Base-by-base conservation (phyloP, 108 stramenopile species). In the Conticribra guillardii region DNA sequence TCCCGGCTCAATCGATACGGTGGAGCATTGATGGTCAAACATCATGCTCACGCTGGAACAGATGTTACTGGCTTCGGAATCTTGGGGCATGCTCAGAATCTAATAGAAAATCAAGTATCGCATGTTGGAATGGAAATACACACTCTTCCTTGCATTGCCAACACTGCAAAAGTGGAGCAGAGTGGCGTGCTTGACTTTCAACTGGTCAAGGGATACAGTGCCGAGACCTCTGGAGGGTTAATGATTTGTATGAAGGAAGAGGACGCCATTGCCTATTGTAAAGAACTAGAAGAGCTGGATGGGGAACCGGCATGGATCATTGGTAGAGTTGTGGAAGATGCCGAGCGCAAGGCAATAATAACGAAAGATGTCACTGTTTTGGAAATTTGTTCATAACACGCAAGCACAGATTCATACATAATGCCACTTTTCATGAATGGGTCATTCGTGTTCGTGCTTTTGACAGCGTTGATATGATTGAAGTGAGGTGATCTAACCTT, bases 21-120 rank as follows among this genome's bases (percentile, higher is more conserved):
- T 2, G 88, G 83, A 1, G 29, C 73, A 21, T 60, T 90, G 19
- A 90, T 94, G 90, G 19, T 78, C 17, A 85, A 87, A 56, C 74
- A 94, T 49, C 51, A 74, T 19, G 90, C 93, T 7, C 69, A 80
- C 59, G 93, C 90, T 3, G 87, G 76, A 0, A 94, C 93, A 32
- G 93, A 94, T 76, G 93, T 94, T 7, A 94, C 93, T 27, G 93
- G 93, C 41, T 94, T 94, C 84, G 93, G 93, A 29, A 73, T 91
- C 2, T 61, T 91, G 46, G 93, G 93, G 1, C 93, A 94, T 74
- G 90, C 90, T 22, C 90, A 91, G 64, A 94, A 94, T 65, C 69
- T 94, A 19, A 76, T 85, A 65, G 90, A 95, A 57, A 88, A 90
- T 76, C 90, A 92, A 76, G 41, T 34, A 16, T 89, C 54, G 18